phyloP scores from a whole-genome alignment of 345 rosid genomes.

The Citrus glauca region DNA sequence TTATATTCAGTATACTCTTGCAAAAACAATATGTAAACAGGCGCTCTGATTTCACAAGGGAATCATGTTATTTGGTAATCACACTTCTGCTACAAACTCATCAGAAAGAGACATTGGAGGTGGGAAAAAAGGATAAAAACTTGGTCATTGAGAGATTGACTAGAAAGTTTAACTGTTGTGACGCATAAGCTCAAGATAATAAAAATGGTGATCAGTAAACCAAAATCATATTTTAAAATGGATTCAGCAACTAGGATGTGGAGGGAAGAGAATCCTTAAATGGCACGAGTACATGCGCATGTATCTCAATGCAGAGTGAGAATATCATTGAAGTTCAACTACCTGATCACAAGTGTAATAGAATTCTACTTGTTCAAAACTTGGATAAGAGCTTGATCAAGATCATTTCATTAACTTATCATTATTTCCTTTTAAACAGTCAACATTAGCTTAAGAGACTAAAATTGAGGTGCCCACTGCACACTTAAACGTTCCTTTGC shows the following conservation, averaged over 20 bases:
- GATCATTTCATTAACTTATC: neutral
- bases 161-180: neutral
- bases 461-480: neutral
- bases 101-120: neutral
- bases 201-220: neutral
- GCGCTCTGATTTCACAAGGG: neutral
- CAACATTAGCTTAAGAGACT: neutral
- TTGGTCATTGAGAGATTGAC: neutral
- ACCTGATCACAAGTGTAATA: neutral
- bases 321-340: neutral
- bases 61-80: neutral
- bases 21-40: neutral
- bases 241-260: neutral
- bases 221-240: neutral
- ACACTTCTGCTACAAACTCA: neutral
- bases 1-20: neutral
- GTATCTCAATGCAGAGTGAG: neutral
- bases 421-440: neutral
- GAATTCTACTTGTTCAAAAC: neutral
- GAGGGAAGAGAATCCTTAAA: neutral
- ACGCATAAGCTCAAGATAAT: neutral
- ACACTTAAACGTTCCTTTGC: neutral
- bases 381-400: neutral
- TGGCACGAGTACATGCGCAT: neutral
- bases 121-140: neutral